Evolutionary conservation across 2,329 filamentous ascomycete species (phyloP).

Genomic region (Colletotrichum lini): DNA sequence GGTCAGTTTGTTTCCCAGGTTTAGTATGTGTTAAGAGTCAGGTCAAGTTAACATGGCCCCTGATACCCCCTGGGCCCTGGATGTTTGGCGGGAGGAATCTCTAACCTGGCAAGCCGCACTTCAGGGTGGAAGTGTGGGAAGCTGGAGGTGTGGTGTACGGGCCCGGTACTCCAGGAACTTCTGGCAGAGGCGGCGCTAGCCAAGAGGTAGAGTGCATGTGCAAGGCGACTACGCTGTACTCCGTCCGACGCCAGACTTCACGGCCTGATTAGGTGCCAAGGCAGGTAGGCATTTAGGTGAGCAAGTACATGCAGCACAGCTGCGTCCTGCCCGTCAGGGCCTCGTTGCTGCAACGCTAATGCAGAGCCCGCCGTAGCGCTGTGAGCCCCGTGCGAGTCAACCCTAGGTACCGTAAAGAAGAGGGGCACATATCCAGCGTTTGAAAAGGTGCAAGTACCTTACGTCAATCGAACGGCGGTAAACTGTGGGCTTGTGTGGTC

Average conservation of each 20-base stretch:
- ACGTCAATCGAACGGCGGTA: conserved; percentile 1
- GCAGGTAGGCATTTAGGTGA: too few relatives aligned
- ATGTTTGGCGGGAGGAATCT: conserved; percentile 1
- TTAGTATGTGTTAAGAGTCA: neutral
- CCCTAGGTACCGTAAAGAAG: conserved; percentile 28
- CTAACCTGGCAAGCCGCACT: conserved; percentile 17
- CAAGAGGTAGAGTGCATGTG: conserved; percentile 18
- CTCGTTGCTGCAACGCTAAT: conserved; percentile 29
- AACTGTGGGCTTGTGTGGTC: neutral
- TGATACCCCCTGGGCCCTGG: neutral
- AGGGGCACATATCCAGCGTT: conserved; percentile 21
- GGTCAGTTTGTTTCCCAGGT: neutral
- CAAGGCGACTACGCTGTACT: conserved; percentile 35
- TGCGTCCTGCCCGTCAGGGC: conserved; percentile 5
- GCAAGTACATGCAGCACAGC: neutral
- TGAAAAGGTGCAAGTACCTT: conserved; percentile 31
- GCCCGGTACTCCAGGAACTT: conserved; percentile 16
- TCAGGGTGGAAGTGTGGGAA: neutral
- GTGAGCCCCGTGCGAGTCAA: conserved; percentile 17
- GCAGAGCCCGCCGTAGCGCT: conserved; percentile 28
- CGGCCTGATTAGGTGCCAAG: neutral
- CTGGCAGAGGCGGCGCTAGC: conserved; percentile 17
- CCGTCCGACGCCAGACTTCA: conserved; percentile 22
- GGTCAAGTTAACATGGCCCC: neutral
- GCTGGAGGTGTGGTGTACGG: conserved; percentile 20